A percentile compares a stretch with the other conserved stretches of the same genome.
These are phyloP conservation scores for Ceratocystis eucalypticola DNA, from an alignment of 2,329 filamentous ascomycete species.

Conservation along the genomic window DNA sequence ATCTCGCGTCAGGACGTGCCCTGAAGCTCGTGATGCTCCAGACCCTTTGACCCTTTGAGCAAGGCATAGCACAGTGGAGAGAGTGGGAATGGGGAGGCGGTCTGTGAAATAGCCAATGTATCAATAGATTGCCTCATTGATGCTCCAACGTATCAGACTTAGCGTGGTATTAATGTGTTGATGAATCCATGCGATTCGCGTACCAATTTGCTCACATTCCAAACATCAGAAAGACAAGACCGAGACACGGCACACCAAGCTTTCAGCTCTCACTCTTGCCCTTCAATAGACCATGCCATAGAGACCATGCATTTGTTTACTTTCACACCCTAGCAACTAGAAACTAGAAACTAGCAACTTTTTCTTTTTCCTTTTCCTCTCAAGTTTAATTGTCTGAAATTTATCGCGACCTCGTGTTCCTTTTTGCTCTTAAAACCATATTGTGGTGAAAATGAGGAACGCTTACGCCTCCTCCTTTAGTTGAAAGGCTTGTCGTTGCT, in stretches of 20 bases:
- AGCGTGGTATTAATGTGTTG: no score
- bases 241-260: background rate
- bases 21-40: background rate
- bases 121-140: background rate
- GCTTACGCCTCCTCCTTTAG: background rate
- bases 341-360: background rate
- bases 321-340: background rate
- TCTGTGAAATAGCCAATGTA: background rate
- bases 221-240: background rate
- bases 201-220: background rate
- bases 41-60: no score
- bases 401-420: no score
- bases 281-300: background rate
- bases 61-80: no score
- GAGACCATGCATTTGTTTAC: conserved; percentile 1
- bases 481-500: background rate
- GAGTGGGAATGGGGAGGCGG: no score
- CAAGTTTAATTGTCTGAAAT: no score
- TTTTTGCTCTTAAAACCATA: no score
- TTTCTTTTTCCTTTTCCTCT: background rate
- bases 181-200: background rate
- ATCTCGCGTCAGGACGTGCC: background rate
- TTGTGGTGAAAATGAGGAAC: background rate
- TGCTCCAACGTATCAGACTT: background rate
- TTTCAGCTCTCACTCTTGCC: background rate